These are phyloP conservation scores for Ceratobasidium sp. DNA, from an alignment of 1,284 basidiomycete genomes.

Conservation along the genomic window DNA sequence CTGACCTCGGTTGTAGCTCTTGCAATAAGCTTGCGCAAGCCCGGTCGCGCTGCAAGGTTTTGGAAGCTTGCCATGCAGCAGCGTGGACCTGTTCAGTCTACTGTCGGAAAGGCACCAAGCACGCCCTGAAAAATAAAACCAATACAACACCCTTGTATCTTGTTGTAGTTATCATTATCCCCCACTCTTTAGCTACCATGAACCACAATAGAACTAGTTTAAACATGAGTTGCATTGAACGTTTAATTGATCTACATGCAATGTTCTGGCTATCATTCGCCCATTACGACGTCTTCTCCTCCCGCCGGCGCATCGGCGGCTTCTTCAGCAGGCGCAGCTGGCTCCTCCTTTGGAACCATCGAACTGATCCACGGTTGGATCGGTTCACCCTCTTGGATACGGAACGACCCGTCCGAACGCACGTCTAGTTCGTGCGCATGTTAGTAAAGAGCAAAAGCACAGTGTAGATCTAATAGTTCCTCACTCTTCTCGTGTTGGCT, in stretches of 20 bases:
- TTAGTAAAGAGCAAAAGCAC: too few relatives aligned
- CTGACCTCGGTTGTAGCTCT: conserved; percentile 86
- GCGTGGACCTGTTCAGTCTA: background rate
- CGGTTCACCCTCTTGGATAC: conserved; percentile 78
- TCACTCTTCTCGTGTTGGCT: conserved; percentile 70
- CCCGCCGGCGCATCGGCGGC: conserved; percentile 43
- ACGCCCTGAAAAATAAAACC: conserved; percentile 11
- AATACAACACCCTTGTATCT: background rate
- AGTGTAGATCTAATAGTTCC: conserved; percentile 48
- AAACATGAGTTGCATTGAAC: conserved; percentile 37
- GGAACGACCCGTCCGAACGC: conserved; percentile 65
- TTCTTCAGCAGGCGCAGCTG: conserved; percentile 48
- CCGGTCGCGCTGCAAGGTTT: conserved; percentile 69
- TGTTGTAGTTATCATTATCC: conserved; percentile 37
- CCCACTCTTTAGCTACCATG: conserved; percentile 19
- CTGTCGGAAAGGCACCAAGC: background rate
- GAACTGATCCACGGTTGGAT: conserved; percentile 74
- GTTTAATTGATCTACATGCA: conserved; percentile 39
- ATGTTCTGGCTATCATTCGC: conserved; percentile 55
- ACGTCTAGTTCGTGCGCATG: conserved; percentile 45
- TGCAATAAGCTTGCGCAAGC: conserved; percentile 74
- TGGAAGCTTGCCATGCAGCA: conserved; percentile 57
- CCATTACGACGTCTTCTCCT: conserved; percentile 82
- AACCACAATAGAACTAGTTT: conserved; percentile 14
- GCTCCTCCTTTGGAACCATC: conserved; percentile 69